A percentile compares a stretch with the other conserved stretches of the same genome.
phyloP scores from a whole-genome alignment of 805 yeast species.

The Yamadazyma laniorum region DNA sequence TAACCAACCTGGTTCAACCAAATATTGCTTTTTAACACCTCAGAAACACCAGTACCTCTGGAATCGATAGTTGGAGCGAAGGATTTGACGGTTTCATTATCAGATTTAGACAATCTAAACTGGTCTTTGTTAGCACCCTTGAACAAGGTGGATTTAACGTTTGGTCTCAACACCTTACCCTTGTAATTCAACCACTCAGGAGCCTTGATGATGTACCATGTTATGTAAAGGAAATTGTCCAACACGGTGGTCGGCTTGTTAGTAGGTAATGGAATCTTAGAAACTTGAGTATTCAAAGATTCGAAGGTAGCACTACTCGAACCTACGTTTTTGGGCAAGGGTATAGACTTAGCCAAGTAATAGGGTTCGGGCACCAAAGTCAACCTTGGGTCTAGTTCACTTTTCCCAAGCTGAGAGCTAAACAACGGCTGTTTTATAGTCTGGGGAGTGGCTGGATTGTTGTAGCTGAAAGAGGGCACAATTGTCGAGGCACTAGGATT shows the following conservation, averaged over 20 bases:
- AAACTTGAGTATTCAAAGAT: conserved; percentile 27
- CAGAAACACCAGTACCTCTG: conserved; percentile 32
- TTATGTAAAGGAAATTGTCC: conserved; percentile 43
- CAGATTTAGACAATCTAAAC: conserved; percentile 18
- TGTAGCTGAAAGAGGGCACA: conserved; percentile 13
- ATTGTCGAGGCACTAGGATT: conserved; percentile 23
- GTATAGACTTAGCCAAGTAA: conserved; percentile 64
- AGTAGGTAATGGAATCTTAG: conserved; percentile 35
- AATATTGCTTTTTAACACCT: conserved; percentile 28
- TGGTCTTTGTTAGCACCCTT: conserved; percentile 19
- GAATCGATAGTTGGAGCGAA: conserved; percentile 40
- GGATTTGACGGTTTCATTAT: conserved; percentile 26
- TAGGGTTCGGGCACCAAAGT: conserved; percentile 67
- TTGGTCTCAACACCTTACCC: conserved; percentile 22
- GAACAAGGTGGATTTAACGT: conserved; percentile 26
- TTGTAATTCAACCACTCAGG: conserved; percentile 44
- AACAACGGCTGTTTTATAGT: conserved; percentile 74
- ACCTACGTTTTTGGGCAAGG: conserved; percentile 31
- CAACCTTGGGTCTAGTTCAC: conserved; percentile 73
- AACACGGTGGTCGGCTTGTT: conserved; percentile 34
- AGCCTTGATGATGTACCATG: conserved; percentile 43
- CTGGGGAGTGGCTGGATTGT: conserved; percentile 29
- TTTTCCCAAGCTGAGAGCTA: conserved; percentile 66
- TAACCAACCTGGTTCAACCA: conserved; percentile 43
- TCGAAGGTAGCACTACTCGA: conserved; percentile 27